phyloP scores from a whole-genome alignment of 257 asterid species.

The Fraxinus anomala region DNA sequence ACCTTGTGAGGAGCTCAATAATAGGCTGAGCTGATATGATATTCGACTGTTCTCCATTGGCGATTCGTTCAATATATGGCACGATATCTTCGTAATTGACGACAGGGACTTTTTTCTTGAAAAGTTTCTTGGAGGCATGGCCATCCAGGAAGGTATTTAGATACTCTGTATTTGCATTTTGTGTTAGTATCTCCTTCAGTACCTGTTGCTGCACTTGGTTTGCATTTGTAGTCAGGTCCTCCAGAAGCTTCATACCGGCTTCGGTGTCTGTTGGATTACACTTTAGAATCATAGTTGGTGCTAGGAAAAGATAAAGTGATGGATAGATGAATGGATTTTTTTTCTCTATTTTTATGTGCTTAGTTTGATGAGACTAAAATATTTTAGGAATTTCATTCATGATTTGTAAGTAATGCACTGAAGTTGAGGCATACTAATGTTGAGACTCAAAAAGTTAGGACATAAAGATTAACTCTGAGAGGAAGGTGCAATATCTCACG shows the following conservation, averaged over 20 bases:
- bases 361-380: not conserved
- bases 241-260: constrained; percentile 23
- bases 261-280: not conserved
- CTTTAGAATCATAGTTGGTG: not conserved
- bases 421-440: not conserved
- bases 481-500: not conserved
- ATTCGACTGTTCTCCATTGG: constrained; percentile 69
- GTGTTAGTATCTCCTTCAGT: constrained; percentile 54
- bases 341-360: not conserved
- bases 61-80: constrained; percentile 66
- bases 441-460: not conserved
- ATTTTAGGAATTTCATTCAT: not conserved
- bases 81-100: constrained; percentile 65
- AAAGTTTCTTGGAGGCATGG: constrained; percentile 34
- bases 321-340: not conserved
- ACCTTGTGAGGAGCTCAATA: constrained; percentile 78
- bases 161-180: constrained; percentile 59
- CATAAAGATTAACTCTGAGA: not conserved
- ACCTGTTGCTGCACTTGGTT: constrained; percentile 52
- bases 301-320: not conserved
- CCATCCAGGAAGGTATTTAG: constrained; percentile 14
- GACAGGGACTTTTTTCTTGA: constrained; percentile 63
- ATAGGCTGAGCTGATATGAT: constrained; percentile 69
- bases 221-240: constrained; percentile 55
- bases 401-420: not conserved